Base-by-base conservation (phyloP, 768 basidiomycete species). In the Auriscalpium orientale region DNA sequence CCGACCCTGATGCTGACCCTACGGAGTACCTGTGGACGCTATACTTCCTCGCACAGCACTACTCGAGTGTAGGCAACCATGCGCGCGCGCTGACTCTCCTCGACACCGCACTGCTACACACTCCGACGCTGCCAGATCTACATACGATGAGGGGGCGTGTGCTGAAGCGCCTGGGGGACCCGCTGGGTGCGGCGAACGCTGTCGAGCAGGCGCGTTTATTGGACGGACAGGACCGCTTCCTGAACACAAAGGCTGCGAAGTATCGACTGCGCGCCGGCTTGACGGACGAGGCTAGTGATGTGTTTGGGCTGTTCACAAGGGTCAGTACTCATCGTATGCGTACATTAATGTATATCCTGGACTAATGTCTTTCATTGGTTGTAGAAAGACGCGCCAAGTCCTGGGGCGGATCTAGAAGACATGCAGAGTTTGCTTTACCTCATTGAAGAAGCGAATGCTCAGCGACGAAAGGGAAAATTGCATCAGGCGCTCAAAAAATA, bases 391-490 rank as follows among this genome's bases (percentile, higher is more conserved):
- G 82, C 91, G 2, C 62, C 76, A 0, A 77, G 80, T 51, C 87
- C 92, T 16, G 81, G 80, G 3, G 73, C 79, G 9, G 97, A 99
- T 70, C 73, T 98, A 36, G 86, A 93, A 62, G 95, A 98, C 58
- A 93, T 99, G 91, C 97, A 99, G 68, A 93, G 91, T 22, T 68
- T 95, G 47, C 81, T 94, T 62, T 97, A 89, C 71, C 73, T 98
- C 21, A 69, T 78, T 16, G 94, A 97, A 70, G 85, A 91, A 62
- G 97, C 82, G 1, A 81, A 88, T 56, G 79, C 87, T 1, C 82
- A 90, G 53, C 71, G 76, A 54, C 79, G 79, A 4, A 74, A 76
- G 52, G 85, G 87, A 1, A 84, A 84, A 62, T 72, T 84, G 21
- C 83, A 84, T 35, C 73, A 89, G 59, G 93, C 97, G 7, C 73